phyloP scores from a whole-genome alignment of 352 stramenopile genomes.

The Phytopythium boreale region DNA sequence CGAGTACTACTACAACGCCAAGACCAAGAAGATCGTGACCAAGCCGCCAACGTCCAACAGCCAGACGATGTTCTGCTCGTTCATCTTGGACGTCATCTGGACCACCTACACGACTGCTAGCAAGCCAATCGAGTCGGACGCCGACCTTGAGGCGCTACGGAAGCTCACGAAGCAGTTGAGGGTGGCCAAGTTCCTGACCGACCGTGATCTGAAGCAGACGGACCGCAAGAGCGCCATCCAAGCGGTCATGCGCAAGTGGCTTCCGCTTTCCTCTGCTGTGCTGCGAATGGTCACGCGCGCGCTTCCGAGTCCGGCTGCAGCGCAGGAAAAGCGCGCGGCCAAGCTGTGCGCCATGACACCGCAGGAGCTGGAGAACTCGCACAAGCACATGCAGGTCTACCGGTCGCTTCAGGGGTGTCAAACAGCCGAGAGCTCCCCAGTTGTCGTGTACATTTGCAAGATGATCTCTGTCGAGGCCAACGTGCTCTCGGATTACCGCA shows the following conservation, averaged over 20 bases:
- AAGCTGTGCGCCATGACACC: constrained; percentile 60
- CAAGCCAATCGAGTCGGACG: constrained; percentile 39
- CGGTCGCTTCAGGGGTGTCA: constrained; percentile 55
- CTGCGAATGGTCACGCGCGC: constrained; percentile 89
- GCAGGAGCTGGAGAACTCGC: constrained; percentile 22
- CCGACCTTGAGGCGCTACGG: constrained; percentile 46
- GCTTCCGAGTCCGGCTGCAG: constrained; percentile 70
- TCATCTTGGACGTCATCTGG: constrained; percentile 91
- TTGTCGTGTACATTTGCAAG: constrained; percentile 92
- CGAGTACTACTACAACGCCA: constrained; percentile 89
- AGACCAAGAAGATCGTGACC: constrained; percentile 88
- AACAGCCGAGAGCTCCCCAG: constrained; percentile 50
- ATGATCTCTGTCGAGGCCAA: constrained; percentile 88
- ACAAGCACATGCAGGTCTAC: constrained; percentile 39
- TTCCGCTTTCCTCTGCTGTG: constrained; percentile 83
- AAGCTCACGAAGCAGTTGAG: constrained; percentile 69
- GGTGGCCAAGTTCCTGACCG: constrained; percentile 59
- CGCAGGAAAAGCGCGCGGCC: constrained; percentile 67
- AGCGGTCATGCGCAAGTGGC: constrained; percentile 86
- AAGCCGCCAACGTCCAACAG: constrained; percentile 69
- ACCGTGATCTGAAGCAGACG: constrained; percentile 68
- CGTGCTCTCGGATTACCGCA: constrained; percentile 77
- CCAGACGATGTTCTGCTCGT: constrained; percentile 91
- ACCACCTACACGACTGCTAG: constrained; percentile 73
- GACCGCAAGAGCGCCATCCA: constrained; percentile 64